Evolutionary conservation across 208 protist species (phyloP), one percentile per base, ranked within the genome.

Genomic region (Naegleria gruberi): DNA sequence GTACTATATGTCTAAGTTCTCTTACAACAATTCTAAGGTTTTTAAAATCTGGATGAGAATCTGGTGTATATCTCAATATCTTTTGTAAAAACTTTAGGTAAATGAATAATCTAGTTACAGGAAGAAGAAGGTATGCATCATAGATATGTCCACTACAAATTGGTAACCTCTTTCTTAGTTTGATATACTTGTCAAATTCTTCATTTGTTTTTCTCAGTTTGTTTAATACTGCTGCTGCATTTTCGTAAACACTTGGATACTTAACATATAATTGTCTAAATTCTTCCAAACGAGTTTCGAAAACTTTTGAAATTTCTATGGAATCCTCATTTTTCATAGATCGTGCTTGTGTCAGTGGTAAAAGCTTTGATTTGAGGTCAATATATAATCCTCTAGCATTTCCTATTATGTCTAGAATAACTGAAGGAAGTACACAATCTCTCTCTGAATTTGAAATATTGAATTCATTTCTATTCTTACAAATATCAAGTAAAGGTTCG

Each of bases 31-130:
- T 55, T 46, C 44, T 5, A 15, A 55, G 10, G 37, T 40, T 55
- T 30, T 41, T 34, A 87, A 34, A 55, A 51, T 87, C 83, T 55
- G 83, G 44, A 55, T 87, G 41, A 10, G 41, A 55, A 41, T 45
- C 44, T 41, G 83, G 43, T 19, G 83, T 87, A 19, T 55, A 34
- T 45, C 44, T 87, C 4, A 55, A 51, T 26, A 87, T 55, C n/a
- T 87, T 87, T 87, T 87, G 83, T 55, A 87, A 87, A 34, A 40
- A 55, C 23, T 85, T 45, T 4, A 85, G 7, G 46, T 85, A 85
- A 6, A 12, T 85, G 2, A 4, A 46, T 34, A 85, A n/a, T 45
- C 82, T 85, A 34, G 6, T 51, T 0, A 65, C 19, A 5, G 84
- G 84, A 37, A 88, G 43, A 8, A 65, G 43, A 7, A 88, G 42